Base-by-base conservation (phyloP, 495 filamentous ascomycete species). In the Aspergillus leporis region DNA sequence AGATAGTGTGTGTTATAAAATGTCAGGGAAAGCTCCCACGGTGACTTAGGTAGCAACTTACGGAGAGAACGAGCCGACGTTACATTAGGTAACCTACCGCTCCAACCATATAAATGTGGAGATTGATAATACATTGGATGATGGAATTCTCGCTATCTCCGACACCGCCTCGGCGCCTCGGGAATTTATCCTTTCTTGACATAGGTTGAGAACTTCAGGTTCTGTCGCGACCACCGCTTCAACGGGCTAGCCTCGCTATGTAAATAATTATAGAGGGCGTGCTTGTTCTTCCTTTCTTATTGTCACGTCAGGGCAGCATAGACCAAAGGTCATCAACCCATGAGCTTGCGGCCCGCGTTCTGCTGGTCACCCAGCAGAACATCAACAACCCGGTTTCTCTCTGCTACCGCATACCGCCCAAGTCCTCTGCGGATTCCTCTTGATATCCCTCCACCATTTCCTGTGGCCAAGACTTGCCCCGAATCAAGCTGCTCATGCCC, bases 401-500 rank as follows among this genome's bases (percentile, higher is more conserved):
- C 73, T 25, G 65, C 53, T 48, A 70, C 69, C 18, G 38, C 59
- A 55, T 52, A 38, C 40, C 64, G 53, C 45, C 18, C 55, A 32
- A 64, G 58, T 23, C 64, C 62, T 38, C 57, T 41, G 12, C 75
- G 74, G 30, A 60, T 68, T 16, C 70, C 66, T 13, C 55, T 79
- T 7, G 69, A 77, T 8, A 77, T 79, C 18, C 74, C 75, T 50
- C 73, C 72, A 25, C 74, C 74, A 4, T 76, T 79, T 41, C 71
- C 76, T 19, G 64, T 83, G 1, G 82, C 82, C 14, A 74, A 85
- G 58, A 76, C 70, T 61, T 94, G 90, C 68, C 90, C 91, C 6
- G 79, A 85, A 4, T 82, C 90, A 59, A 88, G 81, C 61, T 93
- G 90, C 71, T 61, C 80, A 14, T 95, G 91, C 70, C 82, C 87